Evolutionary conservation across 257 asterid genomes (phyloP).

Genomic region (Solanum tacnaense): DNA sequence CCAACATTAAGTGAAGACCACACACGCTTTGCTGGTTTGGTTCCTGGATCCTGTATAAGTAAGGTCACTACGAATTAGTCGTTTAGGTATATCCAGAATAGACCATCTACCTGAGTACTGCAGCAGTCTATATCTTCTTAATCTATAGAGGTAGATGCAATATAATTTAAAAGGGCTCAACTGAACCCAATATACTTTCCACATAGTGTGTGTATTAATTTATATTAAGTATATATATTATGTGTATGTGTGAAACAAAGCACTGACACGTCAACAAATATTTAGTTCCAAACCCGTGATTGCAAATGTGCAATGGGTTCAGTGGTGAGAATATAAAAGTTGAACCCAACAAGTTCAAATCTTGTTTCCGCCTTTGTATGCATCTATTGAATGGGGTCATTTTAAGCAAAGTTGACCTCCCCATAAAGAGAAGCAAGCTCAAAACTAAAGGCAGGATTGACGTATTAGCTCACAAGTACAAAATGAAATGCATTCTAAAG

Average conservation of each 20-base stretch:
- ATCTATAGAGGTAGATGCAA: too few species aligned
- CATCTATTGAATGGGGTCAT: not conserved
- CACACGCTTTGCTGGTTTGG: conserved; percentile 55
- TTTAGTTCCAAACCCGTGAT: not conserved
- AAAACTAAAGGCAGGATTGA: not conserved
- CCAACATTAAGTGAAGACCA: conserved; percentile 83
- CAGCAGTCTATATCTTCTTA: not conserved
- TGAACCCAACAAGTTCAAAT: not conserved
- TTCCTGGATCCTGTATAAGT: conserved; percentile 66
- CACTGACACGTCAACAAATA: too few species aligned
- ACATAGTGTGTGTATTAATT: too few species aligned
- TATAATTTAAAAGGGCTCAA: too few species aligned
- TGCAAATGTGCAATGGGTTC: not conserved
- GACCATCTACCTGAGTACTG: not conserved
- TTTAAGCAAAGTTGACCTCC: not conserved
- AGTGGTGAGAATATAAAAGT: not conserved
- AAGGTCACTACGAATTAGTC: not conserved
- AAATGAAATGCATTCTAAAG: not conserved
- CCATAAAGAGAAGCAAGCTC: not conserved
- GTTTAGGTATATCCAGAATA: not conserved
- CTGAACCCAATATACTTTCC: too few species aligned
- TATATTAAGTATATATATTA: too few species aligned
- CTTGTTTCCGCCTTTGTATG: not conserved
- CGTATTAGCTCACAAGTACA: not conserved
- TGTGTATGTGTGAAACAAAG: too few species aligned